A percentile compares a stretch with the other conserved stretches of the same genome.
Conservation (phyloP, 2,329 filamentous ascomycete genomes). For the Zopfia rhizophila region DNA sequence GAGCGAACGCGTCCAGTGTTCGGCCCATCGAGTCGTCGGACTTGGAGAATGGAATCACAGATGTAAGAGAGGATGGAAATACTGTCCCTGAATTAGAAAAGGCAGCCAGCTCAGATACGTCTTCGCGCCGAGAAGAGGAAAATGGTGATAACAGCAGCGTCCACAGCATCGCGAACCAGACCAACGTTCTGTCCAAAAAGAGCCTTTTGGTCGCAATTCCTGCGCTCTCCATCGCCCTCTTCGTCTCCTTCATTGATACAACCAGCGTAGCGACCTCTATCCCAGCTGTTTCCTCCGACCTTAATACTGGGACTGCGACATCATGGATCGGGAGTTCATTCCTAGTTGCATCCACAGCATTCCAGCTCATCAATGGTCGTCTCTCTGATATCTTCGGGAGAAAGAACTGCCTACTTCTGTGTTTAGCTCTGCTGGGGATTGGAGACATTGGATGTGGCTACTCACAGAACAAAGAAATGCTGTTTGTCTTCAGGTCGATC, state of each 20-base stretch:
- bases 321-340: conserved; percentile 30
- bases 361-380: conserved; percentile 71
- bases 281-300: conserved; percentile 21
- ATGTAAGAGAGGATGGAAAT: conserved; percentile 8
- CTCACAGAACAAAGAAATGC: conserved; percentile 32
- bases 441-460: conserved; percentile 43
- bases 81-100: neutral
- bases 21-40: conserved; percentile 5
- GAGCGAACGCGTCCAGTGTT: neutral
- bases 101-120: conserved; percentile 2
- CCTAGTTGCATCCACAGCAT: conserved; percentile 49
- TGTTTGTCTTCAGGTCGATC: conserved; percentile 45
- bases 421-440: conserved; percentile 40
- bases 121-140: too few relatives aligned
- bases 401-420: conserved; percentile 54
- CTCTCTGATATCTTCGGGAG: conserved; percentile 70
- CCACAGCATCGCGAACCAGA: conserved; percentile 24
- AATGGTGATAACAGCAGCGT: conserved; percentile 4
- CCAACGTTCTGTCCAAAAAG: conserved; percentile 21
- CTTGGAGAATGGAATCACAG: conserved; percentile 15
- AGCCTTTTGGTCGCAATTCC: conserved; percentile 24
- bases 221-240: conserved; percentile 24
- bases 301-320: conserved; percentile 20
- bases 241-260: conserved; percentile 29
- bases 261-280: conserved; percentile 25